Evolutionary conservation across 176 grass and related monocot species (phyloP), one percentile per base, ranked within the genome.

Genomic region (Oryza officinalis): DNA sequence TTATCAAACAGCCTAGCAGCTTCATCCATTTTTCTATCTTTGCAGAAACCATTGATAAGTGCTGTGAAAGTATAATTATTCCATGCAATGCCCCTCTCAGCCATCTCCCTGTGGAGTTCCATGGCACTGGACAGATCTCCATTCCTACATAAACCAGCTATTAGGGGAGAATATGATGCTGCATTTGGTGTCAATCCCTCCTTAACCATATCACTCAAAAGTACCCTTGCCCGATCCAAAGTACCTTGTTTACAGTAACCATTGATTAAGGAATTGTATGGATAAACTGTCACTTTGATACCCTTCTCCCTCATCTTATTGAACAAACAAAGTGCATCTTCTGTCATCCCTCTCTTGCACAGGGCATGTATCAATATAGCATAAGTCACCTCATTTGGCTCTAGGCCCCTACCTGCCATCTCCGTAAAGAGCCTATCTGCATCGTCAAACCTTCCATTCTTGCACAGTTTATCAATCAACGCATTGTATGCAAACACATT

Each of bases 221-320:
- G 72, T 31, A 17, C 27, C 70, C 75, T 83, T 52, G 94, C 86
- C 78, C 64, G 80, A 23, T 60, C 83, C 50, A 91, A 86, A 89
- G 80, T 54, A 75, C 77, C 88, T 27, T 47, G 61, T 84, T 86
- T 88, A 33, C 94, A 94, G 25, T 87, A 94, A 75, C 75, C 71
- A 76, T 92, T 88, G 71, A 97, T 97, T 65, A 97, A 84, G 28
- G 92, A 94, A 89, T 92, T 97, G 72, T 94, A 97, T n/a, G 94
- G 94, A 78, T 97, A 94, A 80, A 87, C 69, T 27, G 87, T 89
- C 63, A 82, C 64, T 35, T 44, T 79, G 47, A 94, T 46, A 64
- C 71, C 78, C 75, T 91, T 87, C 38, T 85, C 84, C 57, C 67
- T 86, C 88, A 94, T 89, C 88, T 64, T 92, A 87, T 75, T 65